phyloP scores from a whole-genome alignment of 1,139 yeast genomes.

The Suhomyces choctaworum region DNA sequence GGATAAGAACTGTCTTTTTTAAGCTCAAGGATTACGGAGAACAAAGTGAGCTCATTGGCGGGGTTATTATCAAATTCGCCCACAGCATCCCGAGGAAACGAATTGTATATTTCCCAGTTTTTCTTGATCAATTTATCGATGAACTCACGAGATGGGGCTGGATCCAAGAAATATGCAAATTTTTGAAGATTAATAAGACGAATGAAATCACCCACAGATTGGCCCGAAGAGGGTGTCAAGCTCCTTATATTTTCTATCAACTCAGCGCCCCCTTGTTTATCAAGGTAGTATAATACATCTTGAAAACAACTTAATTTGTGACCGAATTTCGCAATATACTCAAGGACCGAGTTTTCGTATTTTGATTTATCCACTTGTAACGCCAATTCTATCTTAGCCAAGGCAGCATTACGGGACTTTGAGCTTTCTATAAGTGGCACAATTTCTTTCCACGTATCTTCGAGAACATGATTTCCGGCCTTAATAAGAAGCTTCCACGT shows the following conservation, averaged over 20 bases:
- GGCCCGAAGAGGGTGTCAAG: constrained; percentile 7
- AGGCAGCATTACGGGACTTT: constrained; percentile 49
- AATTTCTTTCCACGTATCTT: constrained; percentile 21
- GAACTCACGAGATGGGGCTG: constrained; percentile 21
- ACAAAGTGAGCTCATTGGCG: constrained; percentile 63
- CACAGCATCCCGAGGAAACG: constrained; percentile 19
- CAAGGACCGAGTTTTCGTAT: constrained; percentile 27
- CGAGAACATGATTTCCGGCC: constrained; percentile 24
- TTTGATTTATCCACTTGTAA: constrained; percentile 17
- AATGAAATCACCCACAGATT: constrained; percentile 32
- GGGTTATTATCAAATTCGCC: constrained; percentile 61
- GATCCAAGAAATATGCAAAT: constrained; percentile 30
- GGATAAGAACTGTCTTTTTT: constrained; percentile 10
- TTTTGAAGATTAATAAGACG: constrained; percentile 53
- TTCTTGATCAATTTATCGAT: constrained; percentile 13
- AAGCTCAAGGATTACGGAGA: constrained; percentile 36
- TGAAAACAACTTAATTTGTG: constrained; percentile 60
- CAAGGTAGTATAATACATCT: constrained; percentile 50
- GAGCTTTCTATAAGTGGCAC: constrained; percentile 22
- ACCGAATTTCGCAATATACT: constrained; percentile 47
- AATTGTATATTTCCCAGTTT: constrained; percentile 38
- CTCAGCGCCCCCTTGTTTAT: constrained; percentile 1
- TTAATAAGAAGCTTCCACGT: constrained; percentile 56
- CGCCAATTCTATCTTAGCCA: constrained; percentile 55
- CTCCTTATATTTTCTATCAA: constrained; percentile 4